These are phyloP conservation scores for Hyaloperonospora brassicae DNA, from an alignment of 352 stramenopile species.

Conservation along the genomic window DNA sequence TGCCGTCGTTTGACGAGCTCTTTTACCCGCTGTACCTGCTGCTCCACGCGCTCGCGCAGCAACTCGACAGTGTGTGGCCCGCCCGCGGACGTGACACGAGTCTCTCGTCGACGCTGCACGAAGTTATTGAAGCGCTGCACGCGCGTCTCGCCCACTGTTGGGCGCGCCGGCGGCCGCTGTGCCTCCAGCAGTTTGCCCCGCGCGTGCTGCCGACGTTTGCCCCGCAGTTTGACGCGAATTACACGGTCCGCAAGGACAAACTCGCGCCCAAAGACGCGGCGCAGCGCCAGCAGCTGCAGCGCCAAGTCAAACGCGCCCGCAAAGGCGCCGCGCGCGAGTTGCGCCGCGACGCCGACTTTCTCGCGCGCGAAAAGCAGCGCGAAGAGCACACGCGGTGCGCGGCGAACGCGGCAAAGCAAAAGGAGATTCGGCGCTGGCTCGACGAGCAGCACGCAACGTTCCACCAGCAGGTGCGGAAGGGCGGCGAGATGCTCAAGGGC, in stretches of 20 bases:
- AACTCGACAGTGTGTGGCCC: constrained; percentile 16
- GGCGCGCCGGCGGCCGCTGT: constrained; percentile 44
- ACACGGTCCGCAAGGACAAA: constrained; percentile 89
- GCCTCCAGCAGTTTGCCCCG: constrained; percentile 68
- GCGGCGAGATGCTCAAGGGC: constrained; percentile 91
- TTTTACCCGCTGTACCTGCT: constrained; percentile 66
- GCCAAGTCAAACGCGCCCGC: constrained; percentile 94
- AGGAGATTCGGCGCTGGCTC: constrained; percentile 94
- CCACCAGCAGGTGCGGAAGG: constrained; percentile 95
- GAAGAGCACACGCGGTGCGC: constrained; percentile 73
- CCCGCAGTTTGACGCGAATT: constrained; percentile 89
- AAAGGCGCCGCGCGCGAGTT: constrained; percentile 94
- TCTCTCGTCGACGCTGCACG: constrained; percentile 19
- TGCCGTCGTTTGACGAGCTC: constrained; percentile 70
- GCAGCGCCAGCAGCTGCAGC: constrained; percentile 87
- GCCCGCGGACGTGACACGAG: neutral
- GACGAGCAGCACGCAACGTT: constrained; percentile 95
- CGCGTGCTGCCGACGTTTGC: constrained; percentile 69
- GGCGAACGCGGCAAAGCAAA: constrained; percentile 86
- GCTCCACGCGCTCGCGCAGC: constrained; percentile 50
- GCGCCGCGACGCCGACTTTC: constrained; percentile 89
- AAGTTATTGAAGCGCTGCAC: constrained; percentile 42
- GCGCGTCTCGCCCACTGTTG: constrained; percentile 39
- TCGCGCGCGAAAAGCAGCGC: constrained; percentile 89
- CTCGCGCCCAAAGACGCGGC: constrained; percentile 69